These are phyloP conservation scores for Aspergillus kassunensis DNA, from an alignment of 495 filamentous ascomycete species.

Conservation along the genomic window DNA sequence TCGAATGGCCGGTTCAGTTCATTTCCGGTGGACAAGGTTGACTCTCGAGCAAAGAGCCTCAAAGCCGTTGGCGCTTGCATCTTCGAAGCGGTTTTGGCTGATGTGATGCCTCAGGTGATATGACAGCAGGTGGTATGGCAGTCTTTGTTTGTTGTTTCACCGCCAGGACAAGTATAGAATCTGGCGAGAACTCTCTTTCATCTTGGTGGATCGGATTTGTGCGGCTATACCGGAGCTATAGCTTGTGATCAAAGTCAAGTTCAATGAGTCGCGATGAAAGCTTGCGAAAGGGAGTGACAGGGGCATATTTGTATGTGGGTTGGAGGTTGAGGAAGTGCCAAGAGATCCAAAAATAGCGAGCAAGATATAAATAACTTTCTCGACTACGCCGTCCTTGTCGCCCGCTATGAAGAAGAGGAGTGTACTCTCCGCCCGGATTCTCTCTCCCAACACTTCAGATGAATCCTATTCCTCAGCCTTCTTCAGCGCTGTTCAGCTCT, in stretches of 20 bases:
- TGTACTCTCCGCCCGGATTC: constrained; percentile 10
- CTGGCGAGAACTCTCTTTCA: not conserved
- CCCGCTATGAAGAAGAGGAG: not conserved
- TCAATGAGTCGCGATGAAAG: not conserved
- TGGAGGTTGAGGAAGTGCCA: not conserved
- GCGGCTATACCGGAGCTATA: not conserved
- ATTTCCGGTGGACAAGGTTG: no score
- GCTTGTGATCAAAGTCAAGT: not conserved
- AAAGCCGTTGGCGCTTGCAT: not conserved
- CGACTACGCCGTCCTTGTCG: no score
- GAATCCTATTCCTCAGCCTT: constrained; percentile 4
- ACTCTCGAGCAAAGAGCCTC: not conserved
- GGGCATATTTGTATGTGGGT: not conserved
- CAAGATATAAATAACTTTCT: constrained; percentile 12
- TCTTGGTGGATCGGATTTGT: not conserved
- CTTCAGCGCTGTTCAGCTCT: constrained; percentile 1
- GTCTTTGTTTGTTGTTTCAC: not conserved
- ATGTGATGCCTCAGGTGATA: not conserved
- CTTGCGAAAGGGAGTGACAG: not conserved
- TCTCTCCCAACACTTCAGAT: constrained; percentile 12
- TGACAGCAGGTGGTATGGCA: not conserved
- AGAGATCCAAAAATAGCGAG: constrained; percentile 16
- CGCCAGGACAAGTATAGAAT: not conserved
- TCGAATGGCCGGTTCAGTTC: constrained; percentile 1
- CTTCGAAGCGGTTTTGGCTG: no score